Conservation (phyloP, 2,329 filamentous ascomycete species). For the Trichophaea hybrida region DNA sequence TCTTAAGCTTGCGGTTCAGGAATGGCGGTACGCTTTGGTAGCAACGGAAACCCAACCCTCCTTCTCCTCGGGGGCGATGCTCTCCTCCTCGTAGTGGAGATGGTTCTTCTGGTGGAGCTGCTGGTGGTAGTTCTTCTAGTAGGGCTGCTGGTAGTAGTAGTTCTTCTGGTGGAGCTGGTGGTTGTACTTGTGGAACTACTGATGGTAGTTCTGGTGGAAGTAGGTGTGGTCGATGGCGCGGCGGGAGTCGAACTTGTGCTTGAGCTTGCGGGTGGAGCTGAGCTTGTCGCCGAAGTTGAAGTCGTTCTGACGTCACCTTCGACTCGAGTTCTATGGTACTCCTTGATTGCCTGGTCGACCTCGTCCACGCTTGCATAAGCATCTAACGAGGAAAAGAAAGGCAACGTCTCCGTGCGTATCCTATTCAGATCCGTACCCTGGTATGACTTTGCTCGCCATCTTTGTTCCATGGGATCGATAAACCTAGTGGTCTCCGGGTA, state of each 20-base stretch:
- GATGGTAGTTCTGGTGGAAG: not conserved
- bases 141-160: not conserved
- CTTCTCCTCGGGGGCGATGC: no score
- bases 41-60: no score
- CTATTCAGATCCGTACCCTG: slow-evolving; percentile 18
- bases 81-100: not conserved
- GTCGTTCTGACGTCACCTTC: not conserved
- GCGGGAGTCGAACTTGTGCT: not conserved
- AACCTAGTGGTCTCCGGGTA: slow-evolving; percentile 30
- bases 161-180: not conserved
- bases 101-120: not conserved
- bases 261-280: not conserved
- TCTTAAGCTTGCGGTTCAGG: no score
- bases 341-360: slow-evolving; percentile 28
- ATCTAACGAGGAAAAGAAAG: slow-evolving; percentile 23
- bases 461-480: slow-evolving; percentile 32
- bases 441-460: slow-evolving; percentile 23
- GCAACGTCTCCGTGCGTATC: slow-evolving; percentile 15
- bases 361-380: slow-evolving; percentile 28
- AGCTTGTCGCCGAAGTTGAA: not conserved
- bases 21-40: no score
- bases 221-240: not conserved
- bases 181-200: not conserved
- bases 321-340: slow-evolving; percentile 20
- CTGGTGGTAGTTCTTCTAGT: not conserved